Conservation (phyloP, 2,329 filamentous ascomycete species). For the Aspergillus nomiae region DNA sequence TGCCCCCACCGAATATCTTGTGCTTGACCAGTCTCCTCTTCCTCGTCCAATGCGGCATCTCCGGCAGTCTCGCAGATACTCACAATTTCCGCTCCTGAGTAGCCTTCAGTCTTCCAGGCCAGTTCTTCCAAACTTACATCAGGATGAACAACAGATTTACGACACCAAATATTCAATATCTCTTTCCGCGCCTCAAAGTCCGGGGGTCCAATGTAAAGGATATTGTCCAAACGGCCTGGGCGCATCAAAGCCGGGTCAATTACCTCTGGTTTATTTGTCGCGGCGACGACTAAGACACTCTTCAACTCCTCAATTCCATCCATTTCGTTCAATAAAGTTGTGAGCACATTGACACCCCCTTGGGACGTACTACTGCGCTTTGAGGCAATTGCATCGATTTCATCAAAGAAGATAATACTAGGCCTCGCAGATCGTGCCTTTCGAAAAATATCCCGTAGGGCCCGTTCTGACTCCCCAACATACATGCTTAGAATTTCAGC, state of each 20-base stretch:
- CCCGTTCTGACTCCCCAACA: slow-evolving; percentile 89
- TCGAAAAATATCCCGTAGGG: slow-evolving; percentile 80
- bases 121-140: slow-evolving; percentile 69
- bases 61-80: slow-evolving; percentile 57
- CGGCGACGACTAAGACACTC: slow-evolving; percentile 83
- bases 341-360: slow-evolving; percentile 75
- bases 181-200: slow-evolving; percentile 71
- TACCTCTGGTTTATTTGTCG: slow-evolving; percentile 85
- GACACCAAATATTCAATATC: slow-evolving; percentile 71
- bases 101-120: slow-evolving; percentile 69
- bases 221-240: slow-evolving; percentile 79
- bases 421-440: slow-evolving; percentile 83
- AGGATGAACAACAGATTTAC: slow-evolving; percentile 59
- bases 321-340: slow-evolving; percentile 90
- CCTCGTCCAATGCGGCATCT: slow-evolving; percentile 55
- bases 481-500: slow-evolving; percentile 96
- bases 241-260: slow-evolving; percentile 85
- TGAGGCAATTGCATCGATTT: slow-evolving; percentile 83
- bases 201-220: slow-evolving; percentile 84
- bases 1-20: slow-evolving; percentile 43
- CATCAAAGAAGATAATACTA: slow-evolving; percentile 95
- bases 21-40: slow-evolving; percentile 45
- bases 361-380: slow-evolving; percentile 55
- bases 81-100: slow-evolving; percentile 82
- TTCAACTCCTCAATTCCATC: slow-evolving; percentile 86